Percentiles rank a stretch among this genome's conserved stretches.
Evolutionary conservation across 305 asterid species (phyloP).

Genomic region (Fraxinus dipetala): DNA sequence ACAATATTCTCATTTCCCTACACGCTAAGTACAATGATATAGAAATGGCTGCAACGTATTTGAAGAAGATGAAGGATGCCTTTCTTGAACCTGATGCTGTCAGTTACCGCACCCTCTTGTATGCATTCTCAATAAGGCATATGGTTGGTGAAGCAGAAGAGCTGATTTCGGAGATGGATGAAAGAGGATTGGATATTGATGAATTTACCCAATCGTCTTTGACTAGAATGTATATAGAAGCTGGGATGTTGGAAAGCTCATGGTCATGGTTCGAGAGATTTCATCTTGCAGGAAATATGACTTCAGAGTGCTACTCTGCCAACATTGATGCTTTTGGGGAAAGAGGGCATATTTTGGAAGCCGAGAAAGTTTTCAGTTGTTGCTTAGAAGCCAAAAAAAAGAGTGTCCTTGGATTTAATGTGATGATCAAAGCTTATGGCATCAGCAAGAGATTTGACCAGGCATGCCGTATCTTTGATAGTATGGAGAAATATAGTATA

Average conservation of each 20-base stretch:
- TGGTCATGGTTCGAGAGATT: slow-evolving; percentile 82
- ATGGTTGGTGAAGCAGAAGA: slow-evolving; percentile 80
- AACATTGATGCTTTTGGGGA: slow-evolving; percentile 90
- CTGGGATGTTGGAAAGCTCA: slow-evolving; percentile 59
- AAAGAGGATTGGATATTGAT: slow-evolving; percentile 60
- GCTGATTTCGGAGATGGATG: slow-evolving; percentile 74
- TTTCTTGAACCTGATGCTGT: slow-evolving; percentile 79
- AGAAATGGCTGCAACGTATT: slow-evolving; percentile 56
- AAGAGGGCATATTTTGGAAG: slow-evolving; percentile 59
- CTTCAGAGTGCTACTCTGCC: slow-evolving; percentile 84
- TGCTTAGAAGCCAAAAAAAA: slow-evolving; percentile 43
- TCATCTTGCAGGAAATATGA: slow-evolving; percentile 69
- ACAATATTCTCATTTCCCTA: slow-evolving; percentile 79
- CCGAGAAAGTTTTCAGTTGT: slow-evolving; percentile 63
- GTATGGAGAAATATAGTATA: slow-evolving; percentile 55
- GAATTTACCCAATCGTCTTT: slow-evolving; percentile 85
- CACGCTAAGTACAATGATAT: slow-evolving; percentile 74
- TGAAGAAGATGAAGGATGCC: slow-evolving; percentile 67
- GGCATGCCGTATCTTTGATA: slow-evolving; percentile 72
- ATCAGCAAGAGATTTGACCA: slow-evolving; percentile 59
- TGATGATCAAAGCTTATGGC: slow-evolving; percentile 93
- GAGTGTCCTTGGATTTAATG: slow-evolving; percentile 64
- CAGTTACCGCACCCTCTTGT: slow-evolving; percentile 80
- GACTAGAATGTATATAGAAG: slow-evolving; percentile 89
- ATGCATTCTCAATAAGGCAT: slow-evolving; percentile 77